These are phyloP conservation scores for Aureobasidium sp. DNA, from an alignment of 2,329 filamentous ascomycete species.

Conservation along the genomic window DNA sequence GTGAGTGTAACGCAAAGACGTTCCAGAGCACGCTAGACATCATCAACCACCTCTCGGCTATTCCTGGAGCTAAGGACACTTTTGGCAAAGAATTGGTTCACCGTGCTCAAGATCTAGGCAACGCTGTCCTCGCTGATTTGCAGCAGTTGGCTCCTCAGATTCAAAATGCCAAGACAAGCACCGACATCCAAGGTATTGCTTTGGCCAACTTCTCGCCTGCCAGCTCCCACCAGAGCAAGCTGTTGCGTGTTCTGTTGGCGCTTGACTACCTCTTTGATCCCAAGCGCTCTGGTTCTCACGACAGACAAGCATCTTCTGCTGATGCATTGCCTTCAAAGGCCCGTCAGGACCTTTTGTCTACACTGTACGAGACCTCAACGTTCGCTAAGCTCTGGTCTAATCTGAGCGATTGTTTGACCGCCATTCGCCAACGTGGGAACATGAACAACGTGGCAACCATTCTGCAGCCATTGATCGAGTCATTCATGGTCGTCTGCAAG, in stretches of 20 bases:
- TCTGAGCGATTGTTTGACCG: slow-evolving; percentile 77
- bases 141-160: slow-evolving; percentile 82
- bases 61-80: slow-evolving; percentile 79
- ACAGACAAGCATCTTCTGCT: slow-evolving; percentile 36
- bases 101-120: slow-evolving; percentile 77
- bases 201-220: slow-evolving; percentile 92
- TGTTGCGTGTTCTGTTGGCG: slow-evolving; percentile 84
- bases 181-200: slow-evolving; percentile 90
- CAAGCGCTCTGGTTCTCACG: slow-evolving; percentile 56
- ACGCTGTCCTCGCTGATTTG: slow-evolving; percentile 77
- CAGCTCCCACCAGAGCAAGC: slow-evolving; percentile 92
- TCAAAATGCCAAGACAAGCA: slow-evolving; percentile 75
- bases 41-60: slow-evolving; percentile 95
- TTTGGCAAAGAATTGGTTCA: slow-evolving; percentile 90
- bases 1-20: slow-evolving; percentile 94
- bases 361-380: slow-evolving; percentile 82
- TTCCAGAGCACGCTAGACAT: slow-evolving; percentile 96
- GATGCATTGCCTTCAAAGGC: slow-evolving; percentile 53
- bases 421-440: slow-evolving; percentile 84
- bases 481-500: slow-evolving; percentile 98
- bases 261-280: slow-evolving; percentile 92
- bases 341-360: slow-evolving; percentile 78
- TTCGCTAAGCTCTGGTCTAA: slow-evolving; percentile 90
- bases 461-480: slow-evolving; percentile 86
- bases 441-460: slow-evolving; percentile 98